Conservation (phyloP, 208 protist species). For the Trypanosoma melophagium region DNA sequence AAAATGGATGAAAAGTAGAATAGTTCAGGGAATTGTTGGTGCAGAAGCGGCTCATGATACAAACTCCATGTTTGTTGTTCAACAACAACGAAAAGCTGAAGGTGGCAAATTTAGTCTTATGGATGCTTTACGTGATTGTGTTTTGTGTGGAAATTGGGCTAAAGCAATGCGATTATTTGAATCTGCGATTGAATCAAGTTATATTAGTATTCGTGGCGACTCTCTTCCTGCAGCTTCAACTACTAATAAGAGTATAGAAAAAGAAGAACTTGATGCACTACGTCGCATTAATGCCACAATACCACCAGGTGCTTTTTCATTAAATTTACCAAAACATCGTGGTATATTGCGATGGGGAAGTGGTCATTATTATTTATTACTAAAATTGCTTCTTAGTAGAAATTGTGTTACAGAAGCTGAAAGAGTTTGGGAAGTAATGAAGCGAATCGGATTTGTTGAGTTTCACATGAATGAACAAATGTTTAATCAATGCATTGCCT, state of each 20-base stretch:
- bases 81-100: conserved; percentile 19
- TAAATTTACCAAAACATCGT: conserved; percentile 4
- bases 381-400: conserved; percentile 59
- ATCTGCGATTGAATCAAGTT: conserved; percentile 30
- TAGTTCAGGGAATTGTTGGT: conserved; percentile 24
- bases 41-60: conserved; percentile 31
- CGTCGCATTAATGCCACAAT: conserved; percentile 36
- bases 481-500: conserved; percentile 55
- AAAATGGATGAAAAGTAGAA: conserved; percentile 2
- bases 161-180: conserved; percentile 59
- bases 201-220: not conserved
- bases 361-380: conserved; percentile 65
- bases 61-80: conserved; percentile 22
- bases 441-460: conserved; percentile 61
- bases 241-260: conserved; percentile 8
- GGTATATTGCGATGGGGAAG: conserved; percentile 73
- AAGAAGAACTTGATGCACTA: conserved; percentile 39
- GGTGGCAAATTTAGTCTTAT: conserved; percentile 49
- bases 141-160: conserved; percentile 54
- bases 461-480: conserved; percentile 56
- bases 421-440: conserved; percentile 69
- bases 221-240: not conserved
- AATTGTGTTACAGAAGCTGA: conserved; percentile 49
- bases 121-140: conserved; percentile 64
- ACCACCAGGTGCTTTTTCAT: conserved; percentile 3